phyloP scores from a whole-genome alignment of 306 rosid genomes.

The Sophora flavescens region DNA sequence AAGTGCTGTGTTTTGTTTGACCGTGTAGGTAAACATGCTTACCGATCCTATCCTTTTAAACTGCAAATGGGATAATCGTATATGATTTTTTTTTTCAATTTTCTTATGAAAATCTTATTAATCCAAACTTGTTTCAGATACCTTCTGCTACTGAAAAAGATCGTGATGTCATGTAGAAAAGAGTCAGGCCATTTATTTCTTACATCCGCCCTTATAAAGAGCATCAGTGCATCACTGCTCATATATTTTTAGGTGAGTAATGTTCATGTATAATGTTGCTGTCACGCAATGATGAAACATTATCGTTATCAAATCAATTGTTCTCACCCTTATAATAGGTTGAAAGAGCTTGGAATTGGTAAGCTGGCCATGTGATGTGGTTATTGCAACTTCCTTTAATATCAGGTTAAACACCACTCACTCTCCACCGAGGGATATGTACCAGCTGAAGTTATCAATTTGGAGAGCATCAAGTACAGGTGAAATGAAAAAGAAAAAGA shows the following conservation, averaged over 20 bases:
- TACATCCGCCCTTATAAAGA: constrained; percentile 88
- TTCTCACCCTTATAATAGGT: constrained; percentile 53
- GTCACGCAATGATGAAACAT: constrained; percentile 20
- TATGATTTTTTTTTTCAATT: background rate
- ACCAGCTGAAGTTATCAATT: constrained; percentile 75
- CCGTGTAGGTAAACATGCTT: too few species aligned
- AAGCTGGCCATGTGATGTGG: constrained; percentile 91
- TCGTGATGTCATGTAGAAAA: constrained; percentile 95
- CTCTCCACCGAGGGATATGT: constrained; percentile 82
- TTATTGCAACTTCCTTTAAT: constrained; percentile 86
- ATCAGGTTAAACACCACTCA: constrained; percentile 74
- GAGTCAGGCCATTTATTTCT: constrained; percentile 90
- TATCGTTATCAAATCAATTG: constrained; percentile 22
- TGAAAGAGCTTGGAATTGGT: constrained; percentile 96
- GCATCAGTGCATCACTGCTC: constrained; percentile 91
- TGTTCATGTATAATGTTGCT: constrained; percentile 27
- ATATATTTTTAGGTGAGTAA: constrained; percentile 76
- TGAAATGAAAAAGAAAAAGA: constrained; percentile 40
- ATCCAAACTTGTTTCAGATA: constrained; percentile 63
- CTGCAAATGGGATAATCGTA: background rate
- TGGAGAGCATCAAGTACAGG: constrained; percentile 84
- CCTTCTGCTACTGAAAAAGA: constrained; percentile 76
- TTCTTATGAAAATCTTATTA: constrained; percentile 13
- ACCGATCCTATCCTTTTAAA: constrained; percentile 24
- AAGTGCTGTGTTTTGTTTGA: too few species aligned